phyloP scores from a whole-genome alignment of 2,329 filamentous ascomycete species.

The Graphilbum fragrans region DNA sequence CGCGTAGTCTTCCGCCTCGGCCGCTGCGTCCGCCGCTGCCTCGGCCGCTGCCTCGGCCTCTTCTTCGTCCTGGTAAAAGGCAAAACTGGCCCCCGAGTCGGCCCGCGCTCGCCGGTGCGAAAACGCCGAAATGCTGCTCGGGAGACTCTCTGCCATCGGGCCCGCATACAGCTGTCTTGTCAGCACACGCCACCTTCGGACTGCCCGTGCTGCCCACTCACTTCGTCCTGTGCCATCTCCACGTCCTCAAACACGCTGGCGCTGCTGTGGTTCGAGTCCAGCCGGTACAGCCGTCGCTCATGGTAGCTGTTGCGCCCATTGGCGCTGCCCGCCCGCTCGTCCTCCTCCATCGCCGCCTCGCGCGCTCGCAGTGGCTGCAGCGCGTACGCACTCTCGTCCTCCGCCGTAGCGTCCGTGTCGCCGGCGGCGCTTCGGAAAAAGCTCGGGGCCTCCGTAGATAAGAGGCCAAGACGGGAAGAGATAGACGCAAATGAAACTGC shows the following conservation, averaged over 20 bases:
- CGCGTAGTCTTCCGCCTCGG: not conserved
- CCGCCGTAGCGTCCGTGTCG: no score
- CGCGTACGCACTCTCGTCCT: no score
- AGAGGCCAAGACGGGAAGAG: no score
- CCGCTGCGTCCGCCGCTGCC: not conserved
- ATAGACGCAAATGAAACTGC: no score
- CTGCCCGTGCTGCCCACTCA: conserved; percentile 26
- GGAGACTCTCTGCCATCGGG: conserved; percentile 90
- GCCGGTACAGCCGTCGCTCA: conserved; percentile 40
- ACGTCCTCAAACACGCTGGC: conserved; percentile 84
- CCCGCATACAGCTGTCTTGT: conserved; percentile 62
- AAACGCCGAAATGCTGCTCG: conserved; percentile 86
- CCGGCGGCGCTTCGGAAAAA: no score
- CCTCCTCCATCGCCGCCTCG: not conserved
- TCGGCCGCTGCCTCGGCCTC: conserved; percentile 30
- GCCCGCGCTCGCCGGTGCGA: conserved; percentile 69
- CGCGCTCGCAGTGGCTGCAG: no score
- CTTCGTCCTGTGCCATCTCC: conserved; percentile 98
- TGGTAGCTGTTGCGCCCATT: not conserved
- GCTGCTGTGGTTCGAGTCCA: conserved; percentile 59
- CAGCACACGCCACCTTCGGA: not conserved
- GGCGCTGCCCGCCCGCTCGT: no score
- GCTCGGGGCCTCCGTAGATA: no score
- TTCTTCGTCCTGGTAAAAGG: conserved; percentile 68
- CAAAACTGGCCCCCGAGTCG: conserved; percentile 79